Conservation (phyloP, 257 asterid genomes). For the Ilex asprella region DNA sequence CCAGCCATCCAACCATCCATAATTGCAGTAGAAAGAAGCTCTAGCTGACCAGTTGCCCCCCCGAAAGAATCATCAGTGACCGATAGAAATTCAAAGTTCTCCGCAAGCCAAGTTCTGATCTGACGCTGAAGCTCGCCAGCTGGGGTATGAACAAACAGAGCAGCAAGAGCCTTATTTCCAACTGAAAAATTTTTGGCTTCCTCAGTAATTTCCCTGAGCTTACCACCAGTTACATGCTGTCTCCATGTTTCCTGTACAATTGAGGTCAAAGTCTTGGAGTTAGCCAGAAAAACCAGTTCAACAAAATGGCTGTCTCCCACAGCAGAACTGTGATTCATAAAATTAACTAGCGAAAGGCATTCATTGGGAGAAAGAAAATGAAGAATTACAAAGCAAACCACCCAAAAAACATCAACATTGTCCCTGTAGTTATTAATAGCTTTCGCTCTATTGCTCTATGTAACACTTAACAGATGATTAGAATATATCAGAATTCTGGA, state of each 20-base stretch:
- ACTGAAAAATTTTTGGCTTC: conserved; percentile 80
- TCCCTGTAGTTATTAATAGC: no score
- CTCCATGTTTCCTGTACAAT: conserved; percentile 80
- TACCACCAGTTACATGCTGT: conserved; percentile 95
- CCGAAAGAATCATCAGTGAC: conserved; percentile 73
- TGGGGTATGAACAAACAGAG: conserved; percentile 95
- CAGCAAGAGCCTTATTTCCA: conserved; percentile 91
- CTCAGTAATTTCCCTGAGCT: conserved; percentile 93
- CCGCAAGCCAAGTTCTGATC: conserved; percentile 95
- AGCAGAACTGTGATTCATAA: no score
- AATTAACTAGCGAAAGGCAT: no score
- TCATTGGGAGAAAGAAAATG: no score
- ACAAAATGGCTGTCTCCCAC: no score
- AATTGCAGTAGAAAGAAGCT: conserved; percentile 97
- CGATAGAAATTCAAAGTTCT: conserved; percentile 88
- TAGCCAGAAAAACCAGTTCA: background rate
- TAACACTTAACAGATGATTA: no score
- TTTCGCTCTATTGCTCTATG: no score
- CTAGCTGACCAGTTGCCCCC: conserved; percentile 92
- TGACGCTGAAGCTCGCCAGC: conserved; percentile 99
- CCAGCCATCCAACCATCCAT: conserved; percentile 99
- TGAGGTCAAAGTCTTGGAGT: conserved; percentile 15
- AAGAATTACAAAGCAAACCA: no score
- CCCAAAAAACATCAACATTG: no score
- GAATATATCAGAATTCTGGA: no score